Evolutionary conservation across 306 rosid species (phyloP).

Genomic region (Fagus sylvatica): DNA sequence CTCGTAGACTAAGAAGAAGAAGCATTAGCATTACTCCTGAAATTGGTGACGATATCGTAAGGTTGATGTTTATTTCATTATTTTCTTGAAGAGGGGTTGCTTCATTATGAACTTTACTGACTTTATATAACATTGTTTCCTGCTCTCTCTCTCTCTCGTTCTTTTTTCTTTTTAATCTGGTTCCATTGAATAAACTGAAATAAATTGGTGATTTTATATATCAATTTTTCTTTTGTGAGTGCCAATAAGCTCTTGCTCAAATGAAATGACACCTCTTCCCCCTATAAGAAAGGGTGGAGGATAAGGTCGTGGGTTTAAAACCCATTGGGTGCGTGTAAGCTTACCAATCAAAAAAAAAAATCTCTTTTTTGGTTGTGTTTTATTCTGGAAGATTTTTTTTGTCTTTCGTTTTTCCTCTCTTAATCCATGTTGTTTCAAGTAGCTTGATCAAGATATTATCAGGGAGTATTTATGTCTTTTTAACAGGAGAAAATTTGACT

Average conservation of each 20-base stretch:
- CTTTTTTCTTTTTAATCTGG: background rate
- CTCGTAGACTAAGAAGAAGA: slow-evolving; percentile 88
- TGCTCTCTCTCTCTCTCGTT: background rate
- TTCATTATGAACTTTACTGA: slow-evolving; percentile 20
- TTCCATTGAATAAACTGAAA: background rate
- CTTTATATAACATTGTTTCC: slow-evolving; percentile 3
- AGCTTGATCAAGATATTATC: background rate
- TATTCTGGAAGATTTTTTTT: background rate
- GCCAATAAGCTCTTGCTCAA: too few species aligned
- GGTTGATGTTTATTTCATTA: slow-evolving; percentile 56
- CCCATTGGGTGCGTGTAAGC: too few species aligned
- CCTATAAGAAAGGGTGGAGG: too few species aligned
- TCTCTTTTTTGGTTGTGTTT: background rate
- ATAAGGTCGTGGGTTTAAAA: too few species aligned
- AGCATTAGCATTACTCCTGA: slow-evolving; percentile 99
- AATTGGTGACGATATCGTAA: slow-evolving; percentile 98
- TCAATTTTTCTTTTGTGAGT: background rate
- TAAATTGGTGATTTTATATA: background rate
- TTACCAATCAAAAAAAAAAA: too few species aligned
- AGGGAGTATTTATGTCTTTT: background rate
- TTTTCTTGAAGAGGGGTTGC: slow-evolving; percentile 19
- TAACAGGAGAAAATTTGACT: background rate
- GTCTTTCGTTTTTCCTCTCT: background rate
- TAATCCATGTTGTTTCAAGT: background rate
- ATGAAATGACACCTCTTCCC: too few species aligned